These are phyloP conservation scores for Cairneyella variabilis DNA, from an alignment of 495 filamentous ascomycete genomes.

Conservation along the genomic window DNA sequence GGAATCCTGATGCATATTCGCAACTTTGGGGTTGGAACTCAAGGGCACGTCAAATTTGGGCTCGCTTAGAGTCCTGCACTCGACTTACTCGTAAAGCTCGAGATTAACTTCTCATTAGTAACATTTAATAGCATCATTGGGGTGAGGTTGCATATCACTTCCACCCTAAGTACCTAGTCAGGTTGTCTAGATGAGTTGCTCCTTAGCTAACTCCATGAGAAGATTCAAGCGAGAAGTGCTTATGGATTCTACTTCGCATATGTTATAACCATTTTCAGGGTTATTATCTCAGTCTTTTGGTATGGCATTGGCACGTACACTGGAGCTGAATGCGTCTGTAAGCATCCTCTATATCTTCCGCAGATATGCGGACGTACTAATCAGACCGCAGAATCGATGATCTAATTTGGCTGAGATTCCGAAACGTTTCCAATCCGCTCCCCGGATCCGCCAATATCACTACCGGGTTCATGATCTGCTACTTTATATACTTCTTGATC, in stretches of 20 bases:
- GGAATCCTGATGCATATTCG: too few species aligned
- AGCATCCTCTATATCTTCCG: conserved; percentile 1
- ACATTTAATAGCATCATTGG: conserved; percentile 58
- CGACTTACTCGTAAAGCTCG: too few species aligned
- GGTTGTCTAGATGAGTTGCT: too few species aligned
- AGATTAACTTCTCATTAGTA: conserved; percentile 24
- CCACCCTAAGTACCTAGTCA: conserved; percentile 44
- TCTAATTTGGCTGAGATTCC: conserved; percentile 62
- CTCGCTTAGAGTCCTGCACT: too few species aligned
- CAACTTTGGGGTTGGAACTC: too few species aligned
- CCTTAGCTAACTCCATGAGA: too few species aligned
- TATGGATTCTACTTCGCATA: conserved; percentile 69
- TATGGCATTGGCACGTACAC: conserved; percentile 65
- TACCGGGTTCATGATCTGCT: conserved; percentile 55
- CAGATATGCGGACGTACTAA: conserved; percentile 30
- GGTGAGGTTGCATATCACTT: conserved; percentile 57
- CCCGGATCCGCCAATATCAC: conserved; percentile 56
- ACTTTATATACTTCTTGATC: conserved; percentile 54
- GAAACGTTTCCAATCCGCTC: conserved; percentile 49
- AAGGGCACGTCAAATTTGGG: too few species aligned
- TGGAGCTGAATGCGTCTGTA: conserved; percentile 55
- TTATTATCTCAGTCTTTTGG: conserved; percentile 66
- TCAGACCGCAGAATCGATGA: conserved; percentile 48
- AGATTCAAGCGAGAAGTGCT: conserved; percentile 52
- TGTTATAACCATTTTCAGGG: conserved; percentile 59